A percentile compares a stretch with the other conserved stretches of the same genome.
phyloP scores from a whole-genome alignment of 257 asterid species.

The Forsythia viridissima region DNA sequence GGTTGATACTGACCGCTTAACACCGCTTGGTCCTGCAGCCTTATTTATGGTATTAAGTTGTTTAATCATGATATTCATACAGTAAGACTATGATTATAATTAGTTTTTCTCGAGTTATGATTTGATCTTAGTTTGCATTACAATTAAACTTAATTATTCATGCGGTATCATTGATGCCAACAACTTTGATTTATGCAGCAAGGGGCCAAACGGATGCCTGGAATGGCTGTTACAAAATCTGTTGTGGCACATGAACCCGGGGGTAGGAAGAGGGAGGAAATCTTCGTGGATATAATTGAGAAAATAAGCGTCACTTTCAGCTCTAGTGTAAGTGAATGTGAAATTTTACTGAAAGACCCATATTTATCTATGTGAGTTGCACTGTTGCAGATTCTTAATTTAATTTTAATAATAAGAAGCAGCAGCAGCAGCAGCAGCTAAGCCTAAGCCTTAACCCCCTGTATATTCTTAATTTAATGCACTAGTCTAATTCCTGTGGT shows the following conservation, averaged over 20 bases:
- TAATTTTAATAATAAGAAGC: too few relatives aligned
- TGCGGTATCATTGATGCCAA: slow-evolving; percentile 24
- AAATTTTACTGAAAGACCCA: slow-evolving; percentile 6
- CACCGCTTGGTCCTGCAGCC: slow-evolving; percentile 96
- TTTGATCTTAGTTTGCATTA: too few relatives aligned
- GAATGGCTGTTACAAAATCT: slow-evolving; percentile 89
- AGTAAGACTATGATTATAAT: not conserved
- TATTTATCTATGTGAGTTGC: slow-evolving; percentile 15
- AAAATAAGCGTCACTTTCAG: slow-evolving; percentile 97
- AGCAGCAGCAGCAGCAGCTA: not conserved
- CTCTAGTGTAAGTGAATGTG: slow-evolving; percentile 83
- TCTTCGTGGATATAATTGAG: slow-evolving; percentile 96
- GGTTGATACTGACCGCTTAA: slow-evolving; percentile 86
- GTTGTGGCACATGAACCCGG: slow-evolving; percentile 98
- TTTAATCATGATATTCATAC: slow-evolving; percentile 6
- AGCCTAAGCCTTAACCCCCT: not conserved
- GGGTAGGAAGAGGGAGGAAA: slow-evolving; percentile 98
- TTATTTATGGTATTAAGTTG: slow-evolving; percentile 75
- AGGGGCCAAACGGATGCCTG: slow-evolving; percentile 39
- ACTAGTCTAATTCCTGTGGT: not conserved
- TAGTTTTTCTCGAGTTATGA: not conserved
- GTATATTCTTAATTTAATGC: not conserved
- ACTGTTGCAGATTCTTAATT: not conserved
- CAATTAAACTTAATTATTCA: not conserved
- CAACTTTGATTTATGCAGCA: slow-evolving; percentile 62